phyloP scores from a whole-genome alignment of 83 land plant genomes.

The Thuja plicata region DNA sequence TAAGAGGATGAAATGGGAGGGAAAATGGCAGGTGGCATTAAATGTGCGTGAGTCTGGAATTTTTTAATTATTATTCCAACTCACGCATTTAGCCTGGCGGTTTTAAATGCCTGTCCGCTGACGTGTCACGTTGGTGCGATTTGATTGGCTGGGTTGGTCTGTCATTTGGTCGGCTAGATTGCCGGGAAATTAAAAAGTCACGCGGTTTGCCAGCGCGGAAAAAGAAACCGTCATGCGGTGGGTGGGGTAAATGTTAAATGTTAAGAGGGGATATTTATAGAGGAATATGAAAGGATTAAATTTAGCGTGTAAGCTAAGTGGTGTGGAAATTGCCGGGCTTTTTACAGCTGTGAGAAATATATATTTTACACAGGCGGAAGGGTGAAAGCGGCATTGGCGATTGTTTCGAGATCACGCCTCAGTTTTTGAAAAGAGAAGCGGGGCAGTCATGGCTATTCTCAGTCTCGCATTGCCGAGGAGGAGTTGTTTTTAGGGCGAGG shows the following conservation, averaged over 20 bases:
- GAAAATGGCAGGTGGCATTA: neutral
- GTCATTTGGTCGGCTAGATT: neutral
- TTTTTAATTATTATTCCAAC: neutral
- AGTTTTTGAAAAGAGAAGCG: neutral
- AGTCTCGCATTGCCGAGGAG: too few species aligned
- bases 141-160: neutral
- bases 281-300: neutral
- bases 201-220: neutral
- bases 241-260: neutral
- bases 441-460: neutral
- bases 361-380: neutral
- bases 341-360: conserved; percentile 1
- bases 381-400: neutral
- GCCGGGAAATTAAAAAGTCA: neutral
- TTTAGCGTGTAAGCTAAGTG: neutral
- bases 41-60: neutral
- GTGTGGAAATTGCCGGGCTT: conserved; percentile 12
- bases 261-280: neutral
- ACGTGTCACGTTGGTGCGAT: neutral
- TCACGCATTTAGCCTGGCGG: neutral
- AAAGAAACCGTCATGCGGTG: neutral
- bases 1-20: neutral
- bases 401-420: neutral
- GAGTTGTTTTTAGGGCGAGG: neutral
- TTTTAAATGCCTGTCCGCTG: neutral